These are phyloP conservation scores for Aspergillus funiculosus DNA, from an alignment of 495 filamentous ascomycete species.

Conservation along the genomic window DNA sequence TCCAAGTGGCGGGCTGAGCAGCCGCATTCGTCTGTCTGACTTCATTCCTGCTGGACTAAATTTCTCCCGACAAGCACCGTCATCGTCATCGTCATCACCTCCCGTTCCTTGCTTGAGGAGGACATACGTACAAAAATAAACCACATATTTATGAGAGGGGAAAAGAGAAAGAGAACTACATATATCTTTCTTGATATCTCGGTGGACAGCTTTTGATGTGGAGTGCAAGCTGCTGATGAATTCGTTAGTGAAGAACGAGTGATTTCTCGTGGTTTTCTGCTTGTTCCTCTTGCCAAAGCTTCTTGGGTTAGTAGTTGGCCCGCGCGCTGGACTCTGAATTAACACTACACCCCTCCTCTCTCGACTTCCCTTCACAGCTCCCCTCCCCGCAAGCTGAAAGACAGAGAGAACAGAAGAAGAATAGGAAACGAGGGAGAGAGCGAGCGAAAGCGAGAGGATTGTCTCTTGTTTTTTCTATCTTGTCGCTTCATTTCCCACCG, in stretches of 20 bases:
- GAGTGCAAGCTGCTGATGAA: constrained; percentile 20
- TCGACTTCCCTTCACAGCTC: constrained; percentile 1
- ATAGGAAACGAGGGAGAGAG: background rate
- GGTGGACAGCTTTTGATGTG: too few relatives aligned
- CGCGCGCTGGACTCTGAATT: constrained; percentile 16
- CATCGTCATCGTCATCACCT: constrained; percentile 16
- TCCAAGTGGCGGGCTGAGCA: constrained; percentile 13
- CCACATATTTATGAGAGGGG: too few relatives aligned
- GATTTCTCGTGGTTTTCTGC: constrained; percentile 5
- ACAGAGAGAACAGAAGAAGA: constrained; percentile 1
- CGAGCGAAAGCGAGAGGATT: background rate
- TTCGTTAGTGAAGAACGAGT: constrained; percentile 25
- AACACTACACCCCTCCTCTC: constrained; percentile 7
- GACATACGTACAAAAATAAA: constrained; percentile 9
- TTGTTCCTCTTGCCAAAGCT: constrained; percentile 5
- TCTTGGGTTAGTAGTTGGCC: constrained; percentile 21
- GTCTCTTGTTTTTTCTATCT: background rate
- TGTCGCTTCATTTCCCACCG: too few relatives aligned
- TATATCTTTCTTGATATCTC: background rate
- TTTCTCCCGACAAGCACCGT: constrained; percentile 6
- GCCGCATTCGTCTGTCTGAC: constrained; percentile 13
- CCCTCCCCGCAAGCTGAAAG: constrained; percentile 5
- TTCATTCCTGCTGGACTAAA: constrained; percentile 17
- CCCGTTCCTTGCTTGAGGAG: constrained; percentile 6
- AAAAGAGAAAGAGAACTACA: background rate